These are phyloP conservation scores for Yamadazyma triangularis DNA, from an alignment of 1,139 yeast species.

Conservation along the genomic window DNA sequence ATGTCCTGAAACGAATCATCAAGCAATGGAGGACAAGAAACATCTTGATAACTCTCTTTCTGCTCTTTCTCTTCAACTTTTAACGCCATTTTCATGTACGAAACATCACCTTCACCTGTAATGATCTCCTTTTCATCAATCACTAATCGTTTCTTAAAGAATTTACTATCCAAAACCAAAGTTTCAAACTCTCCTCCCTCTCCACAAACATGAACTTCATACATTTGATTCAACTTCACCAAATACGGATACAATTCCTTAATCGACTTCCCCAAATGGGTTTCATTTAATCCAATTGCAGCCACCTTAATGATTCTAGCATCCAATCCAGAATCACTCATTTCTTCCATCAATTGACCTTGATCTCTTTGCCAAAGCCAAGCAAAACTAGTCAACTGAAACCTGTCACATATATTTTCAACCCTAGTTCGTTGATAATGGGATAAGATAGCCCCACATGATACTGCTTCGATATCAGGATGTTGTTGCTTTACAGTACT, in stretches of 20 bases:
- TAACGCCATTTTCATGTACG: slow-evolving; percentile 51
- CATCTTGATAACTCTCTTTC: slow-evolving; percentile 10
- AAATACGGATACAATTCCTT: slow-evolving; percentile 59
- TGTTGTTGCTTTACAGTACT: slow-evolving; percentile 41
- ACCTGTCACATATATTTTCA: slow-evolving; percentile 78
- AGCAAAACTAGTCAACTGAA: slow-evolving; percentile 65
- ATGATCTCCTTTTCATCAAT: slow-evolving; percentile 40
- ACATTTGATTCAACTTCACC: slow-evolving; percentile 52
- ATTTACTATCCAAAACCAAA: slow-evolving; percentile 83
- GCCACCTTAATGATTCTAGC: slow-evolving; percentile 91
- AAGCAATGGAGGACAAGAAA: slow-evolving; percentile 40
- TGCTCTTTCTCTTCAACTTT: slow-evolving; percentile 32
- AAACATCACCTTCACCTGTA: slow-evolving; percentile 53
- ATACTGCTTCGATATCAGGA: slow-evolving; percentile 79
- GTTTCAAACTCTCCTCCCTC: slow-evolving; percentile 99
- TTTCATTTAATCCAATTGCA: slow-evolving; percentile 69
- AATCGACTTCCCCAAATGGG: slow-evolving; percentile 66
- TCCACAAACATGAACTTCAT: slow-evolving; percentile 91
- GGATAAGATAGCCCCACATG: slow-evolving; percentile 93
- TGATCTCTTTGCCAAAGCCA: slow-evolving; percentile 91
- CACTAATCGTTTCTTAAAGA: slow-evolving; percentile 53
- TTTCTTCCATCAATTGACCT: slow-evolving; percentile 71
- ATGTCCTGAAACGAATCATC: slow-evolving; percentile 36
- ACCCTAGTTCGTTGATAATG: slow-evolving; percentile 92
- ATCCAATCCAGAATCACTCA: slow-evolving; percentile 69